Evolutionary conservation across 106 monocot species (phyloP).

Genomic region (Allium fistulosum): DNA sequence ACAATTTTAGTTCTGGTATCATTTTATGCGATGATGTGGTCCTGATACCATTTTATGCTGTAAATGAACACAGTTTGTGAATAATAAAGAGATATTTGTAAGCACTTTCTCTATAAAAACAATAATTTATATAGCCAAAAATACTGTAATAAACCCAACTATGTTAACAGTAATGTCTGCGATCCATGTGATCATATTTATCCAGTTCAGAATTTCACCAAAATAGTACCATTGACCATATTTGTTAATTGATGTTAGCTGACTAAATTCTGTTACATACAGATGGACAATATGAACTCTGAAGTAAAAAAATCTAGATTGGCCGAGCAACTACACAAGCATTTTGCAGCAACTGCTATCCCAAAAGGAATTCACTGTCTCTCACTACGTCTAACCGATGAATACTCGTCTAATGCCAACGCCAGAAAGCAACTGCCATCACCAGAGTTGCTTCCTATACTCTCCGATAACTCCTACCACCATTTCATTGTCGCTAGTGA

Average conservation of each 20-base stretch:
- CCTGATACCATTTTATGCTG: too few relatives aligned
- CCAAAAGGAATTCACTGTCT: slow-evolving; percentile 82
- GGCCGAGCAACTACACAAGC: slow-evolving; percentile 77
- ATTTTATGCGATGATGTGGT: too few relatives aligned
- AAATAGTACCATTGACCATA: not conserved
- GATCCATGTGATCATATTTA: too few relatives aligned
- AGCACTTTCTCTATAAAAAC: not conserved
- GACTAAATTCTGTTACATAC: slow-evolving; percentile 8
- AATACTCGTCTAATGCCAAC: slow-evolving; percentile 72
- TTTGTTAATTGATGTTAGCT: not conserved
- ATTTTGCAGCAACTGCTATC: slow-evolving; percentile 62
- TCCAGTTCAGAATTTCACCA: not conserved
- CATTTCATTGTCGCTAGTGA: slow-evolving; percentile 77
- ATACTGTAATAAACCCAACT: too few relatives aligned
- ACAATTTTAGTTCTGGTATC: too few relatives aligned
- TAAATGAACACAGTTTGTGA: too few relatives aligned
- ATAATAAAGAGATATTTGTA: not conserved
- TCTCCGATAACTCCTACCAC: slow-evolving; percentile 58
- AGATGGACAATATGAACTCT: slow-evolving; percentile 66
- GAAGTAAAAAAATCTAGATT: slow-evolving; percentile 58
- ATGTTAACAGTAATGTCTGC: too few relatives aligned
- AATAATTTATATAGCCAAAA: not conserved
- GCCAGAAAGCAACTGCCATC: slow-evolving; percentile 63
- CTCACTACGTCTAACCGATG: slow-evolving; percentile 67
- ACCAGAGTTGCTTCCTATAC: slow-evolving; percentile 40